These are phyloP conservation scores for Exophiala lecanii-corni DNA, from an alignment of 2,329 filamentous ascomycete genomes.

Conservation along the genomic window DNA sequence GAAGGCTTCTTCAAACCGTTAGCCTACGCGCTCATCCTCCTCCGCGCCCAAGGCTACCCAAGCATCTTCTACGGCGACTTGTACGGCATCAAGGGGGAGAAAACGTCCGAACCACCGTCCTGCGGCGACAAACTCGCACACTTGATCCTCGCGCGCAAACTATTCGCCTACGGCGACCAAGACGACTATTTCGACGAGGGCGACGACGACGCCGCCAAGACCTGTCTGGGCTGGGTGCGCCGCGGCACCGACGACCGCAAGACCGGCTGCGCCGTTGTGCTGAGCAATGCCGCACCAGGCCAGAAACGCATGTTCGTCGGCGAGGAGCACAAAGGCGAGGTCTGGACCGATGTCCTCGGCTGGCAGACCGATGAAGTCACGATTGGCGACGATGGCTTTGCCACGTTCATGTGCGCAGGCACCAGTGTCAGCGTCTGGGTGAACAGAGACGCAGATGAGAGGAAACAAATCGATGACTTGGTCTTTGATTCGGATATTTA, in stretches of 20 bases:
- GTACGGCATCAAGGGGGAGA: conserved; percentile 58
- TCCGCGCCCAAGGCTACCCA: conserved; percentile 57
- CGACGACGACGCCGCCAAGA: conserved; percentile 29
- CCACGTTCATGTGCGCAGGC: conserved; percentile 50
- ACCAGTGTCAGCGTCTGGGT: conserved; percentile 60
- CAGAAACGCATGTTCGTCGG: conserved; percentile 61
- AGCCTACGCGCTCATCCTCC: conserved; percentile 67
- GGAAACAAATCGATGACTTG: conserved; percentile 42
- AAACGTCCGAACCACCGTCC: conserved; percentile 44
- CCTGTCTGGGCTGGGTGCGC: conserved; percentile 60
- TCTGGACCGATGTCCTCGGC: conserved; percentile 59
- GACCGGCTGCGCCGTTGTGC: conserved; percentile 52
- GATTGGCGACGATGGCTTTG: conserved; percentile 58
- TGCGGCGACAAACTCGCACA: conserved; percentile 53
- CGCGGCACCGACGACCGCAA: conserved; percentile 32
- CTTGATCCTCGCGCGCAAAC: conserved; percentile 57
- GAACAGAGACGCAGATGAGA: conserved; percentile 49
- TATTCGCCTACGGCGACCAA: conserved; percentile 64
- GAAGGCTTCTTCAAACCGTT: conserved; percentile 65
- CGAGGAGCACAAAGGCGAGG: conserved; percentile 52
- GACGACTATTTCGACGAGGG: conserved; percentile 57
- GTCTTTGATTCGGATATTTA: conserved; percentile 31
- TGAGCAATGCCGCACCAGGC: conserved; percentile 45
- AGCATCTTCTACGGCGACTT: conserved; percentile 69
- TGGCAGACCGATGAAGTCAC: conserved; percentile 51